Conservation (phyloP, 202 grass and related monocot species). For the Digitaria exilis region DNA sequence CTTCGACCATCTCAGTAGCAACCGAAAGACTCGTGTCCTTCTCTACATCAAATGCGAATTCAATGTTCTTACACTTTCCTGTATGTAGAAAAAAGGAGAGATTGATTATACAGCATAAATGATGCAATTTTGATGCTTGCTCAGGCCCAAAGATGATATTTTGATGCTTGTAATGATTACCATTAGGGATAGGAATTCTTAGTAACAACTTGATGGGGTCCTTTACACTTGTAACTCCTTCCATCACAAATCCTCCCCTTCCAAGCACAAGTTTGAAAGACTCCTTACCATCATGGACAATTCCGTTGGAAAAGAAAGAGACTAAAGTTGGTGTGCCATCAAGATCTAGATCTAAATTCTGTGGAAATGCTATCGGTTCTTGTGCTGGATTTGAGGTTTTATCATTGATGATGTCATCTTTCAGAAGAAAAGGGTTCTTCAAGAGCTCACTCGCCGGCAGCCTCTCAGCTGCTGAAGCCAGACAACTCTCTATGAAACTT, state of each 20-base stretch:
- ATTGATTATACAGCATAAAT: neutral
- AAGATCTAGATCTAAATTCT: conserved; percentile 13
- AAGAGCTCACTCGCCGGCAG: conserved; percentile 53
- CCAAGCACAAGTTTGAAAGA: conserved; percentile 32
- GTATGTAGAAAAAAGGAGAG: neutral
- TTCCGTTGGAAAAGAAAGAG: neutral
- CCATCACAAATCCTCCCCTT: conserved; percentile 33
- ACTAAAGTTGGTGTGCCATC: conserved; percentile 19
- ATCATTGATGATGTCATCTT: conserved; percentile 22
- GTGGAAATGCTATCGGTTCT: neutral
- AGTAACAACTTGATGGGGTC: conserved; percentile 36
- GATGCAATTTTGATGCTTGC: neutral
- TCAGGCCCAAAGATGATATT: neutral
- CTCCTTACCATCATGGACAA: neutral
- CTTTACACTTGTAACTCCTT: conserved; percentile 32
- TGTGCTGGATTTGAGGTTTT: neutral
- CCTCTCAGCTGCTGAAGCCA: conserved; percentile 45
- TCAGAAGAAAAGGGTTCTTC: conserved; percentile 44
- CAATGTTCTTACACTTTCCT: conserved; percentile 43
- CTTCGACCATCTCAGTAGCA: conserved; percentile 49
- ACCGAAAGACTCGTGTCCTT: conserved; percentile 47
- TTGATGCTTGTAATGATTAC: conserved; percentile 19
- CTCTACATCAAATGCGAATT: conserved; percentile 47
- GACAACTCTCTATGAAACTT: conserved; percentile 58
- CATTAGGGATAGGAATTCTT: conserved; percentile 37